phyloP scores from a whole-genome alignment of 306 rosid species.

The Cicer judaicum region DNA sequence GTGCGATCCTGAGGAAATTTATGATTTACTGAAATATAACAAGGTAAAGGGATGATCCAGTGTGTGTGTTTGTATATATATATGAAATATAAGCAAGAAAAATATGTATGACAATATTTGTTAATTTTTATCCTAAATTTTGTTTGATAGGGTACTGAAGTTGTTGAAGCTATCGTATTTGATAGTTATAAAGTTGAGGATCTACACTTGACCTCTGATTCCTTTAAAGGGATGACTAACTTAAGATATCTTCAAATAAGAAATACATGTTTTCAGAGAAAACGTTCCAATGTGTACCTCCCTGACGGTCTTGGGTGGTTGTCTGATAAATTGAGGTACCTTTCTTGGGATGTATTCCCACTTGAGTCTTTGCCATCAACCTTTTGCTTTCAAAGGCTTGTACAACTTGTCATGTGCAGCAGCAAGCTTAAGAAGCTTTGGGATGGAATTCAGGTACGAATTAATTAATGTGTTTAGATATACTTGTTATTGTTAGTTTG shows the following conservation, averaged over 20 bases:
- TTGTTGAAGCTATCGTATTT: neutral
- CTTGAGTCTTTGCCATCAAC: neutral
- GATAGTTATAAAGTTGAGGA: neutral
- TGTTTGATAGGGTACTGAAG: constrained; percentile 18
- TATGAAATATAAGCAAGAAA: neutral
- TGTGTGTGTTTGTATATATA: neutral
- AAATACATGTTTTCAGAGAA: neutral
- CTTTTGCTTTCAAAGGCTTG: neutral
- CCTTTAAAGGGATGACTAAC: constrained; percentile 6
- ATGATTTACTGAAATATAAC: neutral
- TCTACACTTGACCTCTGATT: neutral
- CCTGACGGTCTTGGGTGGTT: neutral
- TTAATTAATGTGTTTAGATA: neutral
- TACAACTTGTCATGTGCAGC: rapidly evolving
- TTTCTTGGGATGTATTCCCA: neutral
- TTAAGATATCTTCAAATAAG: constrained; percentile 1
- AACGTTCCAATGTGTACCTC: neutral
- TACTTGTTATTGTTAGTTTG: neutral
- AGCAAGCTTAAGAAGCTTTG: constrained; percentile 13
- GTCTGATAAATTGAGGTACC: neutral
- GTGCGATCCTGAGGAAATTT: neutral
- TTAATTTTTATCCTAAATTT: neutral
- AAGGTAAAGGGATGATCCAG: neutral
- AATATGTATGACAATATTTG: neutral
- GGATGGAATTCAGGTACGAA: constrained; percentile 27